Evolutionary conservation across 345 rosid species (phyloP), one percentile per base, ranked within the genome.

Genomic region (Citrus australasica): DNA sequence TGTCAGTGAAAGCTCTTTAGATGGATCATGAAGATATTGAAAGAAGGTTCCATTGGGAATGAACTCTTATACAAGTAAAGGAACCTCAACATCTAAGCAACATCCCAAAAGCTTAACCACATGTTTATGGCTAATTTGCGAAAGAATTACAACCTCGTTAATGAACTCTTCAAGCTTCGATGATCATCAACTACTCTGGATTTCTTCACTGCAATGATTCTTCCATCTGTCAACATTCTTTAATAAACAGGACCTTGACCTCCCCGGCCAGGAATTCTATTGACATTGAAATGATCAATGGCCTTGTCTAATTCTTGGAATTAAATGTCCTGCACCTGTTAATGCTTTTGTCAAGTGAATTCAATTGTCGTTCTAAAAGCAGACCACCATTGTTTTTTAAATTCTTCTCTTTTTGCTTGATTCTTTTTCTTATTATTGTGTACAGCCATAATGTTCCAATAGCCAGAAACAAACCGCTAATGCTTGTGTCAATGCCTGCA

Each of bases 71-170:
- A 33, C 37, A 0, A 33, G 37, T 33, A 33, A 33, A 33, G 37
- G 6, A 33, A 5, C 37, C 37, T 33, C 37, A 33, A 33, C 7
- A 7, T 25, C 27, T 32, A 73, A 37, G 25, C 67, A 73, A n/a
- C 66, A 59, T 2, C 76, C 67, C 30, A 59, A n/a, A 30, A 73
- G 30, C 76, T 73, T 73, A 33, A 73, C 76, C 55, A 60, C 76
- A 37, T 60, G 38, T 2, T 67, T 74, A 6, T 74, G 68, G 24
- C 14, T 70, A 21, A 70, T 28, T 63, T 64, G 78, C 3, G 62
- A 74, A 25, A 74, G 76, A 74, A 74, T 60, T 5, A 25, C 76
- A 40, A 74, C 67, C 32, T 74, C 76, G 7, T 74, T 74, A 9
- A 60, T 74, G 76, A 60, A 74, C 32, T 67, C 71, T 30, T 76